A percentile compares a stretch with the other conserved stretches of the same genome.
Conservation (phyloP, 306 rosid species). For the Glycyrrhiza uralensis region DNA sequence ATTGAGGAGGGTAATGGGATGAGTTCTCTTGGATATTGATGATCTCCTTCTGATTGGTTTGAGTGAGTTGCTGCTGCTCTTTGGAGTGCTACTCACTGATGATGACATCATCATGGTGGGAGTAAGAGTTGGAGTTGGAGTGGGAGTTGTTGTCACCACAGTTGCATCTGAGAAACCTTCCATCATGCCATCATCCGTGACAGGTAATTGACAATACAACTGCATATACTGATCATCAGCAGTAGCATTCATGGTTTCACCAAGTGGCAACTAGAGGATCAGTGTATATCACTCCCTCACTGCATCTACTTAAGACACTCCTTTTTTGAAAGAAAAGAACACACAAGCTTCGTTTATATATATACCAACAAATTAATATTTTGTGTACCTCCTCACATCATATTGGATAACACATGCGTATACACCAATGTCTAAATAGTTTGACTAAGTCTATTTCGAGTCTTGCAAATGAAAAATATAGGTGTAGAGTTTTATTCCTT, state of each 20-base stretch:
- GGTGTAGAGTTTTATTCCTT: too few relatives aligned
- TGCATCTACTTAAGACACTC: background rate
- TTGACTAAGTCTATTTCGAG: too few relatives aligned
- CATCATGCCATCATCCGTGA: too few relatives aligned
- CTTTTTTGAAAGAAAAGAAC: slow-evolving; percentile 7
- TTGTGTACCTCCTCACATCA: too few relatives aligned
- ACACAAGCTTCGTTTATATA: background rate
- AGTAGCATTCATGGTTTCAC: slow-evolving; percentile 10
- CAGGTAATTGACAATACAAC: slow-evolving; percentile 12
- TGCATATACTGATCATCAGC: slow-evolving; percentile 2
- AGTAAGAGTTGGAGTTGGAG: too few relatives aligned
- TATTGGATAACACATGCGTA: too few relatives aligned
- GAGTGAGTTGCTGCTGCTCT: slow-evolving; percentile 21
- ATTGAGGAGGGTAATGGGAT: slow-evolving; percentile 65
- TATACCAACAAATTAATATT: too few relatives aligned
- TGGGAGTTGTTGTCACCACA: background rate
- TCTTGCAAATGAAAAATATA: too few relatives aligned
- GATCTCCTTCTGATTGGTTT: slow-evolving; percentile 47
- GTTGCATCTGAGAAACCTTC: slow-evolving; percentile 14
- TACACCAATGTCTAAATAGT: too few relatives aligned
- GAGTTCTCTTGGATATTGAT: slow-evolving; percentile 57
- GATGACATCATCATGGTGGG: too few relatives aligned
- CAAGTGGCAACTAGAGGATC: background rate
- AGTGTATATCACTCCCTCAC: too few relatives aligned
- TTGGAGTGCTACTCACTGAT: too few relatives aligned